Base-by-base conservation (phyloP, 805 yeast species). In the Sugiyamaella mastotermitis region DNA sequence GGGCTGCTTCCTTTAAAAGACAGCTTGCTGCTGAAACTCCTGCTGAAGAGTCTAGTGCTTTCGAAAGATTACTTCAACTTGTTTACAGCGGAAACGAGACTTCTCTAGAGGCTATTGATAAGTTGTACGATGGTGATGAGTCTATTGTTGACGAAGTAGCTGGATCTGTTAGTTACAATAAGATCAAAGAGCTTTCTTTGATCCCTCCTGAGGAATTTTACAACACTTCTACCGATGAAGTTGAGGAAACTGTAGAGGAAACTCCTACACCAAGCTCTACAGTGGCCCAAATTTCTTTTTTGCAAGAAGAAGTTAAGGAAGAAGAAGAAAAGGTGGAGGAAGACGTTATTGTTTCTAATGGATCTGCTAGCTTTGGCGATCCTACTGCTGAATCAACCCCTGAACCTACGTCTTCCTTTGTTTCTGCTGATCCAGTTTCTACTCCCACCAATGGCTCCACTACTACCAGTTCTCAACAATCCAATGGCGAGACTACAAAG, bases 1-100 rank as follows among this genome's bases (percentile, higher is more conserved):
- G 61, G 23, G 51, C 53, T 11, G 63, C 61, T 7, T 55, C 63
- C 18, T 43, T 52, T 49, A 56, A 53, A 46, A 49, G 62, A n/a
- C 57, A 55, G 37, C 35, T 49, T 24, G 40, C 46, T 8, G 46
- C 32, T 27, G 35, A 42, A 3, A 28, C 41, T 10, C 40, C 48
- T 29, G 34, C 47, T 3, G 48, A 47, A 8, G 58, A 54, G 37
- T 39, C 46, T 4, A 45, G 41, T 3, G 60, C 61, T 3, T 45
- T 61, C 26, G 62, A 59, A 42, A 40, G 39, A 17, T 42, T 62
- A 37, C 45, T 61, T 33, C 51, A 48, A 23, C 31, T 40, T 33
- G 47, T 61, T 11, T 61, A 61, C 34, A 35, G 34, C 2, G 40
- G 40, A 5, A 60, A 61, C 29, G 62, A 56, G 9, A 31, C 46